Base-by-base conservation (phyloP, 2,329 filamentous ascomycete species). In the Sordariomycetes sp. region DNA sequence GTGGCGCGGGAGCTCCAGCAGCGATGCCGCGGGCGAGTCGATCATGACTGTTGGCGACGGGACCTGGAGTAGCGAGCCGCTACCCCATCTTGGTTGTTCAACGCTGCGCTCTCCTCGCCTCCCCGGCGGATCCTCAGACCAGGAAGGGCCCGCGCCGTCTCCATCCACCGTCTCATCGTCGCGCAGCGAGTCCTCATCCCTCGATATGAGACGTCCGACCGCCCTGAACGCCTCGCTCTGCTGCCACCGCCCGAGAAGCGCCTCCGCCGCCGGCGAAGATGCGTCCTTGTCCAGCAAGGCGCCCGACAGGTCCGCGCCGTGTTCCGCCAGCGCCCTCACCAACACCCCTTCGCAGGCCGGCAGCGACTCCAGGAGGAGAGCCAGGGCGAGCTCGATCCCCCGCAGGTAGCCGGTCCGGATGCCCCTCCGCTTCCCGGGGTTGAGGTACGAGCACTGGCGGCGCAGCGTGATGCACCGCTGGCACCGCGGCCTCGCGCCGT, bases 401-500 rank as follows among this genome's bases (percentile, higher is more conserved):
- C 87, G 80, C 58, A 92, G 86, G 66, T 91, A 90, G 18, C 89
- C 88, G n/a, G 88, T 88, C 64, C 88, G 88, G 12, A 92, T 82
- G 3, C 89, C 88, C 62, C 88, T 79, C 69, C 90, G 90, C 70
- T 89, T 90, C 8, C 86, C 83, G 58, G 83, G 84, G 58, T 86
- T 79, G 61, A 87, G 83, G 68, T 91, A 92, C 18, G 85, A 85
- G 68, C 89, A 92, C 37, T 76, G 69, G 54, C 87, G 78, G 58
- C 79, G 81, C 60, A 86, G 80, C 4, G 79, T 74, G 7, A 77
- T 76, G 71, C 88, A 90, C 2, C 85, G 85, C 53, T 81, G 82
- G 68, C 87, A 90, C 16, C 76, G 74, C 6, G 87, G 87, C 62
- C 84, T 82, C 12, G 75, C 74, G 18, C 88, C 87, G 65, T 90